Base-by-base conservation (phyloP, 1,284 basidiomycete genomes). In the Trichosporon sp. region DNA sequence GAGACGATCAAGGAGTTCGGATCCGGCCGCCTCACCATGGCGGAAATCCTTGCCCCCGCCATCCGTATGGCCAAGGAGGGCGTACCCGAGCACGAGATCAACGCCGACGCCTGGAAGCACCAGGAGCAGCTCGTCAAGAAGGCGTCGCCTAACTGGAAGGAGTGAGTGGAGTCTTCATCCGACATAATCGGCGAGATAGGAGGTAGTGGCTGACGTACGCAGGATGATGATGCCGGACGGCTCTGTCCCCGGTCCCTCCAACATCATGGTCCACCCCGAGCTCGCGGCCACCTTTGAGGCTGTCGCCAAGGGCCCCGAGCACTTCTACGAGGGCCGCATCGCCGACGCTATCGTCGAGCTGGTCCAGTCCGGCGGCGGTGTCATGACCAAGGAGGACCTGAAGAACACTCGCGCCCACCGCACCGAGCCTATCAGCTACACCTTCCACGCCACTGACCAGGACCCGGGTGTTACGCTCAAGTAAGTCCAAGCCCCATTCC, bases 271-370 rank as follows among this genome's bases (percentile, higher is more conserved):
- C 63, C 84, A 91, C 59, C 88, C 92, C 0, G 89, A 86, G 70
- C 85, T 97, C 8, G 94, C 89, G 0, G 81, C 84, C 71, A 95
- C 92, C 0, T 94, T 96, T 81, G 85, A 87, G 57, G 84, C 86
- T 58, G 81, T 96, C 9, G 91, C 86, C 0, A 84, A 86, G 63
- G 94, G 94, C 8, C 92, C 91, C 72, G 86, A 92, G 36, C 94
- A 92, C 0, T 97, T 94, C 78, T 97, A 97, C 81, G 90, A 88
- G 72, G 95, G 94, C 1, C 83, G 89, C 13, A 80, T 96, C 25
- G 94, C 94, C 3, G 59, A 67, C 32, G 65, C 89, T 0, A 93
- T 96, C 65, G 91, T 95, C 13, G 88, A 94, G 58, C 82, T 91
- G 21, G 85, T 91, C 21, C 64, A 82, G 27, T 88, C 86, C 75